Conservation (phyloP, 2,329 filamentous ascomycete species). For the Trichothecium roseum region DNA sequence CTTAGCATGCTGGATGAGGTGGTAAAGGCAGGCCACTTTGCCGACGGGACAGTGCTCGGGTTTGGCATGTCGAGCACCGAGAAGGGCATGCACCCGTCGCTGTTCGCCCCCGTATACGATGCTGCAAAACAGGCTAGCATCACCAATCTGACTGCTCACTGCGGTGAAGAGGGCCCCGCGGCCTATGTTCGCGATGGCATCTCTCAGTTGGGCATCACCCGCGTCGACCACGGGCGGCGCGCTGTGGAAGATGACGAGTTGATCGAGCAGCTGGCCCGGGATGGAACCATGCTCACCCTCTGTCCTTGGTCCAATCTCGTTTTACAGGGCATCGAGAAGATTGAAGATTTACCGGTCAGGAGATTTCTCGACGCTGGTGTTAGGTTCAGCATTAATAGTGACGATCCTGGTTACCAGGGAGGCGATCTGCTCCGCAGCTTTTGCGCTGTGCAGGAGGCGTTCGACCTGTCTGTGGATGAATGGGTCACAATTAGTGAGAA, state of each 20-base stretch:
- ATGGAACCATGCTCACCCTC: constrained; percentile 51
- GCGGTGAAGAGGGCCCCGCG: constrained; percentile 35
- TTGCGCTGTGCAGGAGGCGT: constrained; percentile 59
- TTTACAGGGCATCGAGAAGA: constrained; percentile 21
- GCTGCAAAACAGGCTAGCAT: constrained; percentile 27
- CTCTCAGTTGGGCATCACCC: constrained; percentile 45
- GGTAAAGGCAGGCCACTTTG: constrained; percentile 14
- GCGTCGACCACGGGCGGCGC: constrained; percentile 66
- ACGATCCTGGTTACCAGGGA: constrained; percentile 64
- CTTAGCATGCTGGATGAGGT: constrained; percentile 8
- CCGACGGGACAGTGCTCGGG: constrained; percentile 26
- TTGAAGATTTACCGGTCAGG: constrained; percentile 33
- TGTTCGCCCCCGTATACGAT: constrained; percentile 30
- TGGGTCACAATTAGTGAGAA: constrained; percentile 52
- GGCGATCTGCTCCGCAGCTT: constrained; percentile 59
- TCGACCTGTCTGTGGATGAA: constrained; percentile 45
- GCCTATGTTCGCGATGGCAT: constrained; percentile 49
- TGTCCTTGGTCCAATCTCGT: constrained; percentile 39
- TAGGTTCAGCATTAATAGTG: constrained; percentile 59
- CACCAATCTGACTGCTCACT: constrained; percentile 34
- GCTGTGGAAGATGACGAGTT: constrained; percentile 48
- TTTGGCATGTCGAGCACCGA: constrained; percentile 38
- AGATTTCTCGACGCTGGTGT: constrained; percentile 51
- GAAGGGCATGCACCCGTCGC: constrained; percentile 29
- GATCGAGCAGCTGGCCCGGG: constrained; percentile 42